These are phyloP conservation scores for Thalassiosira livingstoniorum DNA, from an alignment of 352 stramenopile genomes.

Conservation along the genomic window DNA sequence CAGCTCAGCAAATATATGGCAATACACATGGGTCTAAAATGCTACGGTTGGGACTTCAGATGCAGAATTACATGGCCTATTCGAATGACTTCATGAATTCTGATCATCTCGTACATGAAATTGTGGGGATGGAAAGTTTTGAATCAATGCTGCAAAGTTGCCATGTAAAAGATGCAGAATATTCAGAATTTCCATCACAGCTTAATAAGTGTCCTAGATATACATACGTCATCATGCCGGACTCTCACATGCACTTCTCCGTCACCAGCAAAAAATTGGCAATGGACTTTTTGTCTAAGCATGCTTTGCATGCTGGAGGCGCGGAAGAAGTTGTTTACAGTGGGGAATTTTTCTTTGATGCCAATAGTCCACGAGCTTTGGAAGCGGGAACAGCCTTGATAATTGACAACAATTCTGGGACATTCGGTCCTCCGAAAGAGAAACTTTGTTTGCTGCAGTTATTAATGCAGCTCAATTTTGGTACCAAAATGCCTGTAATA, in stretches of 20 bases:
- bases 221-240: constrained; percentile 31
- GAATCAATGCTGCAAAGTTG: neutral
- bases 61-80: constrained; percentile 30
- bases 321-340: constrained; percentile 10
- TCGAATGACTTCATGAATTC: constrained; percentile 16
- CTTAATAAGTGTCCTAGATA: constrained; percentile 14
- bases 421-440: constrained; percentile 25
- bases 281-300: constrained; percentile 30
- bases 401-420: constrained; percentile 43
- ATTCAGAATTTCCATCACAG: too few relatives aligned
- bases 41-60: constrained; percentile 1
- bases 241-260: constrained; percentile 29
- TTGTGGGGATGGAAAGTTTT: neutral
- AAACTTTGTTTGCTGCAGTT: constrained; percentile 20
- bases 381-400: constrained; percentile 3
- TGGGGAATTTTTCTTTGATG: constrained; percentile 38
- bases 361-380: neutral
- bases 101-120: neutral
- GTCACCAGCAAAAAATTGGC: constrained; percentile 12
- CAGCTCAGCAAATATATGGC: constrained; percentile 32
- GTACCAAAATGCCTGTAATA: constrained; percentile 17
- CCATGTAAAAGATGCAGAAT: neutral
- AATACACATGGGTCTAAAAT: neutral
- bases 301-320: constrained; percentile 23
- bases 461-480: constrained; percentile 35